phyloP scores from a whole-genome alignment of 176 grass and related monocot genomes.

The Phyllostachys edulis region DNA sequence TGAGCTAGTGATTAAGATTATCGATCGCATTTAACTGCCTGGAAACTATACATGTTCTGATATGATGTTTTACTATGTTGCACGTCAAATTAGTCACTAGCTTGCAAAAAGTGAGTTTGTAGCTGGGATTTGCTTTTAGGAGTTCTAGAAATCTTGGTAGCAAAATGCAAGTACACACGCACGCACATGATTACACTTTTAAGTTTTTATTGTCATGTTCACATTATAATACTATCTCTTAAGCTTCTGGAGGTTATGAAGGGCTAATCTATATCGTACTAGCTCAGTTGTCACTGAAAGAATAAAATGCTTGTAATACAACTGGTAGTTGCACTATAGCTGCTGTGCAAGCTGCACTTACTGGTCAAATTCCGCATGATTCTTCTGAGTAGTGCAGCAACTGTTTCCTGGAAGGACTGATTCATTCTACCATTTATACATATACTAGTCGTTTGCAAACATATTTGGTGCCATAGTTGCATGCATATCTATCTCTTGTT shows the following conservation, averaged over 20 bases:
- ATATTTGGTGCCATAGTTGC: not conserved
- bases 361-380: constrained; percentile 48
- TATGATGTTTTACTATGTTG: constrained; percentile 6
- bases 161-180: constrained; percentile 24
- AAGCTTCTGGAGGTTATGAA: constrained; percentile 22
- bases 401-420: constrained; percentile 9
- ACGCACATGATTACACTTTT: constrained; percentile 18
- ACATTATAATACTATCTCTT: constrained; percentile 28
- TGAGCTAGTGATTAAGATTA: not conserved
- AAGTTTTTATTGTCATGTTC: not conserved
- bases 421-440: constrained; percentile 17
- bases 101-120: not conserved
- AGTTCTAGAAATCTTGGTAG: constrained; percentile 1
- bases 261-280: constrained; percentile 1
- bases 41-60: constrained; percentile 3
- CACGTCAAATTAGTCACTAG: not conserved
- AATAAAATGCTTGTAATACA: constrained; percentile 14
- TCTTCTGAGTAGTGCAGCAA: constrained; percentile 31
- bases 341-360: constrained; percentile 38
- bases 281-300: constrained; percentile 10
- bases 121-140: constrained; percentile 11
- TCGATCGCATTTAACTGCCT: not conserved
- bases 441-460: constrained; percentile 1
- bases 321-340: constrained; percentile 37
- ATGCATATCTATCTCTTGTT: not conserved